A percentile compares a stretch with the other conserved stretches of the same genome.
phyloP scores from a whole-genome alignment of 139 green algal genomes.

The Choricystis sp. region DNA sequence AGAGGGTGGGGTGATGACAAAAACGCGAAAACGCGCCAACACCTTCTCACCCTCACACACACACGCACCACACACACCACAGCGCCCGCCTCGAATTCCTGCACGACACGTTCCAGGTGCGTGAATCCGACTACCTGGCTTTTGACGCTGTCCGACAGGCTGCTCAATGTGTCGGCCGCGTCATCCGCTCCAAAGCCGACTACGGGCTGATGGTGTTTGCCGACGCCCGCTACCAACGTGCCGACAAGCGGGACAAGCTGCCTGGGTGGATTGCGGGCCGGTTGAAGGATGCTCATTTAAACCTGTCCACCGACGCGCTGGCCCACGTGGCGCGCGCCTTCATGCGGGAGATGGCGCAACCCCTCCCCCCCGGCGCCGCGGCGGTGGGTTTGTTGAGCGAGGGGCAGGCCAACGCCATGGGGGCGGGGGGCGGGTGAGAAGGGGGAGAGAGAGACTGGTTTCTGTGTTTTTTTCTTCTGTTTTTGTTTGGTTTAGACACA shows the following conservation, averaged over 20 bases:
- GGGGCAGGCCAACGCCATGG: constrained; percentile 43
- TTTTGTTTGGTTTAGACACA: background rate
- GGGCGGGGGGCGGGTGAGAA: background rate
- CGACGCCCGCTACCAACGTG: constrained; percentile 74
- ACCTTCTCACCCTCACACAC: background rate
- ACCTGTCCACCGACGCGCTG: constrained; percentile 92
- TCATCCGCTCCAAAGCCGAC: constrained; percentile 93
- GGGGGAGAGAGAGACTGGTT: background rate
- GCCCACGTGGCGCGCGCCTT: constrained; percentile 77
- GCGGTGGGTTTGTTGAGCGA: constrained; percentile 58
- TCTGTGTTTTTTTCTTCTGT: background rate
- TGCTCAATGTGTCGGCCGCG: constrained; percentile 91
- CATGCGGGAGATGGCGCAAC: constrained; percentile 86
- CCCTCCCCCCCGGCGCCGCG: constrained; percentile 39
- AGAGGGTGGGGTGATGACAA: background rate
- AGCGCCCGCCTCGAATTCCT: constrained; percentile 84
- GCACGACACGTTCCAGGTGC: constrained; percentile 73
- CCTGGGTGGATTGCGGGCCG: constrained; percentile 84
- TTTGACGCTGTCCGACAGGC: constrained; percentile 95
- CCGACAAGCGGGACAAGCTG: constrained; percentile 95
- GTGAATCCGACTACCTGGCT: constrained; percentile 83
- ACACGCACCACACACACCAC: background rate
- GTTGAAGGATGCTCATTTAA: constrained; percentile 81
- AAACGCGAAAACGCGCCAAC: background rate
- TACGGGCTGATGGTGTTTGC: constrained; percentile 53